A percentile compares a stretch with the other conserved stretches of the same genome.
Evolutionary conservation across 2,329 filamentous ascomycete species (phyloP).

Genomic region (Neofusicoccum parvum): DNA sequence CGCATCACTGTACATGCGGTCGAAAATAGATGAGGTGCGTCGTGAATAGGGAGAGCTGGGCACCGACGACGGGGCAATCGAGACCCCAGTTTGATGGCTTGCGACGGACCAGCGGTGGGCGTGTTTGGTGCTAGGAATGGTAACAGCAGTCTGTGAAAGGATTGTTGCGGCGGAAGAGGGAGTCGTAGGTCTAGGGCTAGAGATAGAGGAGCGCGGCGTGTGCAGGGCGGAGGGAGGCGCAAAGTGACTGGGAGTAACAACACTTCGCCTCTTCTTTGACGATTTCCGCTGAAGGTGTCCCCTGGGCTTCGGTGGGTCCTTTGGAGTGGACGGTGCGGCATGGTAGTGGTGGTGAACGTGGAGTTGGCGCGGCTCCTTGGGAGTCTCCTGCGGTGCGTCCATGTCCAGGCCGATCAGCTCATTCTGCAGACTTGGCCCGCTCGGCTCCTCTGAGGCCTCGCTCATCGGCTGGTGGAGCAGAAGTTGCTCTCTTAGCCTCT

Average conservation of each 20-base stretch:
- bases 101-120: slow-evolving; percentile 64
- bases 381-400: slow-evolving; percentile 24
- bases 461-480: slow-evolving; percentile 72
- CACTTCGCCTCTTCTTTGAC: slow-evolving; percentile 71
- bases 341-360: slow-evolving; percentile 97
- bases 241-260: slow-evolving; percentile 58
- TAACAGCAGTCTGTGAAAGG: slow-evolving; percentile 65
- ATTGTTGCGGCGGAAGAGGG: slow-evolving; percentile 58
- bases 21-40: slow-evolving; percentile 75
- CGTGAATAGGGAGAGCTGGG: slow-evolving; percentile 75
- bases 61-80: slow-evolving; percentile 67
- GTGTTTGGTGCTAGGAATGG: slow-evolving; percentile 49
- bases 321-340: slow-evolving; percentile 29
- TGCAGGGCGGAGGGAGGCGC: slow-evolving; percentile 44
- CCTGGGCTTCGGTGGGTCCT: slow-evolving; percentile 42
- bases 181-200: slow-evolving; percentile 38
- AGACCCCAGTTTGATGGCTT: slow-evolving; percentile 63
- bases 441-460: slow-evolving; percentile 36
- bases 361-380: slow-evolving; percentile 45
- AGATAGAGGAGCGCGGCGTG: slow-evolving; percentile 42
- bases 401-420: slow-evolving; percentile 61
- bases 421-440: slow-evolving; percentile 63
- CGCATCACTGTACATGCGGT: slow-evolving; percentile 64
- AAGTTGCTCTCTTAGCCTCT: slow-evolving; percentile 80
- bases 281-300: slow-evolving; percentile 57